Evolutionary conservation across 768 basidiomycete genomes (phyloP).

Genomic region (Leccinellum luteum): DNA sequence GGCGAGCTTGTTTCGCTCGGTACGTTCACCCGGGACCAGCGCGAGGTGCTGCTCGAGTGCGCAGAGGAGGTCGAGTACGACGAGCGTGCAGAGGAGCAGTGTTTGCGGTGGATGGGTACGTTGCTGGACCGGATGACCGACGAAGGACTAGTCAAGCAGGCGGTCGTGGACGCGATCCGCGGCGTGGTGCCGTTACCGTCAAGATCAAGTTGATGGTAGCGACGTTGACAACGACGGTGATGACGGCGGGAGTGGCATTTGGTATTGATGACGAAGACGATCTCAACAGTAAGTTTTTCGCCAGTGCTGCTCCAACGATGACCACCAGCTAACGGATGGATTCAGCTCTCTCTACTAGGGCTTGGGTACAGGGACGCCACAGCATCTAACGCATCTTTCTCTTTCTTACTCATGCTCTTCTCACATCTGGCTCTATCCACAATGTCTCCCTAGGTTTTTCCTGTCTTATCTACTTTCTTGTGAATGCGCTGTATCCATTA

Average conservation of each 20-base stretch:
- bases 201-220: neutral
- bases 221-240: neutral
- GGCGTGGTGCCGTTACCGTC: slow-evolving; percentile 10
- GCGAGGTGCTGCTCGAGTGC: slow-evolving; percentile 25
- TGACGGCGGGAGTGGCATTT: neutral
- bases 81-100: slow-evolving; percentile 3
- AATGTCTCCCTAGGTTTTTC: neutral
- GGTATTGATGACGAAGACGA: neutral
- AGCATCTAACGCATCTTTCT: neutral
- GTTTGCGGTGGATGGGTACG: slow-evolving; percentile 16
- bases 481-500: neutral
- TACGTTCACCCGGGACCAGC: slow-evolving; percentile 21
- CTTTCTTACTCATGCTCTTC: neutral
- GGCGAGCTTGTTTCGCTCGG: slow-evolving; percentile 17
- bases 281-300: neutral
- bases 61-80: slow-evolving; percentile 27
- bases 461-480: neutral
- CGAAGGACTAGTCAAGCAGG: slow-evolving; percentile 11
- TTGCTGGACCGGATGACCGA: slow-evolving; percentile 17
- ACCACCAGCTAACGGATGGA: neutral
- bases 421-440: neutral
- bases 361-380: neutral
- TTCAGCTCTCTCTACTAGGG: neutral
- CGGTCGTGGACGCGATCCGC: slow-evolving; percentile 11
- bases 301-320: too few relatives aligned